A percentile compares a stretch with the other conserved stretches of the same genome.
Evolutionary conservation across 495 filamentous ascomycete genomes (phyloP).

Genomic region (Pyronema domesticum): DNA sequence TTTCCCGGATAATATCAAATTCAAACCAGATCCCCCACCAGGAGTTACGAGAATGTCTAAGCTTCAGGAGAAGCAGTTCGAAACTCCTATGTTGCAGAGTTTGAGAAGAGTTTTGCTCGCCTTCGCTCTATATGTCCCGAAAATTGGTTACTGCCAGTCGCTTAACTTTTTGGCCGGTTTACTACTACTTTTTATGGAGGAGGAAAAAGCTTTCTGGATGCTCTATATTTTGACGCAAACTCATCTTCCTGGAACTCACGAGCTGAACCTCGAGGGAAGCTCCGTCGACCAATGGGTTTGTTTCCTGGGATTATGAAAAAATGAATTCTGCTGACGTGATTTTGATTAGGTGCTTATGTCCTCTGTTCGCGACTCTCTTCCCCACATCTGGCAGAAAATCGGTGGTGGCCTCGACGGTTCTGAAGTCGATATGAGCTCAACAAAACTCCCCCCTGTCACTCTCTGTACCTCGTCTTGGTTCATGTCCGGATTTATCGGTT

Average conservation of each 20-base stretch:
- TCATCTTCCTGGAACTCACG: constrained; percentile 84
- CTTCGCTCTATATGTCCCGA: constrained; percentile 74
- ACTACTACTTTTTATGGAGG: constrained; percentile 76
- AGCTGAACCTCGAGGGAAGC: constrained; percentile 75
- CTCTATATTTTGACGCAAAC: constrained; percentile 76
- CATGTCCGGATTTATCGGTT: constrained; percentile 92
- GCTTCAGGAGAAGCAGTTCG: constrained; percentile 25
- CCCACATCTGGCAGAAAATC: constrained; percentile 74
- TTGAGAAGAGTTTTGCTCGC: constrained; percentile 74
- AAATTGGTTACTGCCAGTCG: constrained; percentile 89
- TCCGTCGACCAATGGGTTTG: constrained; percentile 74
- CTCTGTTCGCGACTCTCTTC: constrained; percentile 62
- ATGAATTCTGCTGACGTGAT: not conserved
- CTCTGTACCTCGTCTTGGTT: constrained; percentile 95
- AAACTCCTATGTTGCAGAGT: constrained; percentile 61
- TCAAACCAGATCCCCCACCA: constrained; percentile 50
- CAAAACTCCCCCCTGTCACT: constrained; percentile 66
- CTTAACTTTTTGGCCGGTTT: constrained; percentile 94
- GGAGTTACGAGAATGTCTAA: constrained; percentile 14
- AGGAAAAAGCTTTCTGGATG: constrained; percentile 90
- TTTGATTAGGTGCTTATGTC: constrained; percentile 50
- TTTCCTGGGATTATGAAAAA: not conserved
- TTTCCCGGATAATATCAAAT: constrained; percentile 85
- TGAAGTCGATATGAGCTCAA: constrained; percentile 31
- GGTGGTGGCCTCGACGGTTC: constrained; percentile 51